Percentiles rank a stretch among this genome's conserved stretches.
Conservation (phyloP, 2,329 filamentous ascomycete genomes). For the Cercospora beticola region DNA sequence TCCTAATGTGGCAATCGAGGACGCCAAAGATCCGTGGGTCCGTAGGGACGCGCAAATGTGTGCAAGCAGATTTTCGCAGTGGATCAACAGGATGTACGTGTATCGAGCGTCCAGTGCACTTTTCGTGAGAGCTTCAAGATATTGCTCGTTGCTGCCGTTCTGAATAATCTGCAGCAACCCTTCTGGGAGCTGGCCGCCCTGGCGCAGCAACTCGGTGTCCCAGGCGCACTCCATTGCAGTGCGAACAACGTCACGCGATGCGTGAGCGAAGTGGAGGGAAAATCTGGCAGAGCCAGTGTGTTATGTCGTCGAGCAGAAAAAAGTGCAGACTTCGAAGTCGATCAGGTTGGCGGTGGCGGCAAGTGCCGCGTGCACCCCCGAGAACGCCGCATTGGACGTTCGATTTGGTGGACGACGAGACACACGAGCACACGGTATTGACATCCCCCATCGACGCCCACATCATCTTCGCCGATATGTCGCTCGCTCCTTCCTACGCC, state of each 20-base stretch:
- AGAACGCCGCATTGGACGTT: conserved; percentile 6
- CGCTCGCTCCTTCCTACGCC: conserved; percentile 46
- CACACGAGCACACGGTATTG: conserved; percentile 15
- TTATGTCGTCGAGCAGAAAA: conserved; percentile 9
- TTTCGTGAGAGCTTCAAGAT: conserved; percentile 69
- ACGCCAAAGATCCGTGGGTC: conserved; percentile 43
- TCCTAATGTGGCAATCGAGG: conserved; percentile 66
- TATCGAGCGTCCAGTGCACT: conserved; percentile 67
- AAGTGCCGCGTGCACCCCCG: conserved; percentile 6
- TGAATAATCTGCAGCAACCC: conserved; percentile 69
- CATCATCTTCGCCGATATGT: conserved; percentile 40
- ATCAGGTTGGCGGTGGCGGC: conserved; percentile 1
- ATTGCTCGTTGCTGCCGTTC: conserved; percentile 58
- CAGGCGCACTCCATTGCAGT: conserved; percentile 34
- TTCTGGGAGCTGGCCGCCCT: conserved; percentile 61
- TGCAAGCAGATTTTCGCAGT: conserved; percentile 73
- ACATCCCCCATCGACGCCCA: not conserved
- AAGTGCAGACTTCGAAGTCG: conserved; percentile 4
- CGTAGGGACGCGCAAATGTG: conserved; percentile 68
- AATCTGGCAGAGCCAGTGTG: conserved; percentile 3
- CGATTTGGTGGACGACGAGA: not conserved
- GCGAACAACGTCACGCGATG: not conserved
- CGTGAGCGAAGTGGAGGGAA: not conserved
- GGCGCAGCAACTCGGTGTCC: conserved; percentile 31
- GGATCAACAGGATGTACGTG: conserved; percentile 71